Evolutionary conservation across 2,329 filamentous ascomycete genomes (phyloP).

Genomic region (Trichoderma brevicompactum): DNA sequence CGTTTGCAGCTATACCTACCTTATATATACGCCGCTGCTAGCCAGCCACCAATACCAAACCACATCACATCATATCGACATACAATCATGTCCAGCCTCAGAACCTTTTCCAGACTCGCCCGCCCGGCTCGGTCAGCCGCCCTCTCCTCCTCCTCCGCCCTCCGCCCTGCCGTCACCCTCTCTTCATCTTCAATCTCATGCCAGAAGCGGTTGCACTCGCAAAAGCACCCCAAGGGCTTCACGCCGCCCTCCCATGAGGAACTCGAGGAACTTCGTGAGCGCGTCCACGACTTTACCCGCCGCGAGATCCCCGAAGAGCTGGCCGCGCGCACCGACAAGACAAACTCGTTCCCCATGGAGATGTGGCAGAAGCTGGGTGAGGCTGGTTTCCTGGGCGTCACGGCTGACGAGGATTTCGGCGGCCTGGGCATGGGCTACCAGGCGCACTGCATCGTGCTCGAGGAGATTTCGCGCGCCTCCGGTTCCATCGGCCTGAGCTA

Average conservation of each 20-base stretch:
- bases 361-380: constrained; percentile 96
- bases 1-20: neutral
- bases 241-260: constrained; percentile 71
- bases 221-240: constrained; percentile 66
- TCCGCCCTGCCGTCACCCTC: constrained; percentile 42
- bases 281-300: constrained; percentile 86
- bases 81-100: constrained; percentile 47
- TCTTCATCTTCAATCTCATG: constrained; percentile 40
- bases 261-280: constrained; percentile 77
- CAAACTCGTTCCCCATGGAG: constrained; percentile 83
- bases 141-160: constrained; percentile 20
- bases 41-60: neutral
- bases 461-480: constrained; percentile 88
- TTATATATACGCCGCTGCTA: constrained; percentile 1
- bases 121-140: constrained; percentile 44
- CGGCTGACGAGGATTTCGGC: constrained; percentile 88
- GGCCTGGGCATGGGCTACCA: constrained; percentile 93
- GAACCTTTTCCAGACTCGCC: constrained; percentile 44
- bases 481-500: constrained; percentile 87
- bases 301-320: constrained; percentile 85
- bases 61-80: neutral
- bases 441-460: constrained; percentile 93
- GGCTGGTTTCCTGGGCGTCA: constrained; percentile 89
- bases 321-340: constrained; percentile 79
- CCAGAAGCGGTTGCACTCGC: constrained; percentile 55